These are phyloP conservation scores for Thymus quinquecostatus DNA, from an alignment of 257 asterid species.

Conservation along the genomic window DNA sequence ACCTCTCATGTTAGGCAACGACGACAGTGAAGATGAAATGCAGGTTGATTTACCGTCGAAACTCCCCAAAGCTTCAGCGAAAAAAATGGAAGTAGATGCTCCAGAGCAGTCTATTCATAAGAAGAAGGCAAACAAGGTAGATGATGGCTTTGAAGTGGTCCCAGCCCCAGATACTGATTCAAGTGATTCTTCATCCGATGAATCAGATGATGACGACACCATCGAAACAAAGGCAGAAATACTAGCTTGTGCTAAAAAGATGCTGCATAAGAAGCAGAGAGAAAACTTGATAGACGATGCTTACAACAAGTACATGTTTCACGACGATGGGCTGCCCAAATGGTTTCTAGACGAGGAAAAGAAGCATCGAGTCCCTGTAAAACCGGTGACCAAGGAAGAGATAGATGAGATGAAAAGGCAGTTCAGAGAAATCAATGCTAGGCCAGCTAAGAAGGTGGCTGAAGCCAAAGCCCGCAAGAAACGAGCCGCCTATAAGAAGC, in stretches of 20 bases:
- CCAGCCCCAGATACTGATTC: constrained; percentile 89
- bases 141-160: constrained; percentile 74
- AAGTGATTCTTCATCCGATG: constrained; percentile 71
- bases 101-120: constrained; percentile 32
- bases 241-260: constrained; percentile 79
- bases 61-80: constrained; percentile 17
- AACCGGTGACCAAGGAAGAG: constrained; percentile 89
- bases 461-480: constrained; percentile 92
- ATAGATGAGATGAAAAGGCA: constrained; percentile 78
- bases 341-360: constrained; percentile 89
- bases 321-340: constrained; percentile 79
- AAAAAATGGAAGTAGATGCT: constrained; percentile 30
- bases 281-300: constrained; percentile 88
- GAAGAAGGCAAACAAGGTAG: constrained; percentile 25
- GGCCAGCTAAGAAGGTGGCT: constrained; percentile 97
- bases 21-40: constrained; percentile 83
- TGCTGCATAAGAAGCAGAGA: constrained; percentile 81
- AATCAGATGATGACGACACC: constrained; percentile 57
- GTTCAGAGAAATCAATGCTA: constrained; percentile 81
- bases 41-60: constrained; percentile 28
- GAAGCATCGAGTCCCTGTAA: constrained; percentile 66
- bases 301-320: constrained; percentile 83
- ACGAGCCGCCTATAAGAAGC: constrained; percentile 59
- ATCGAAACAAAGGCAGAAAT: constrained; percentile 75
- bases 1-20: constrained; percentile 31